Base-by-base conservation (phyloP, 2,329 filamentous ascomycete genomes). In the Penicillium glabrum region DNA sequence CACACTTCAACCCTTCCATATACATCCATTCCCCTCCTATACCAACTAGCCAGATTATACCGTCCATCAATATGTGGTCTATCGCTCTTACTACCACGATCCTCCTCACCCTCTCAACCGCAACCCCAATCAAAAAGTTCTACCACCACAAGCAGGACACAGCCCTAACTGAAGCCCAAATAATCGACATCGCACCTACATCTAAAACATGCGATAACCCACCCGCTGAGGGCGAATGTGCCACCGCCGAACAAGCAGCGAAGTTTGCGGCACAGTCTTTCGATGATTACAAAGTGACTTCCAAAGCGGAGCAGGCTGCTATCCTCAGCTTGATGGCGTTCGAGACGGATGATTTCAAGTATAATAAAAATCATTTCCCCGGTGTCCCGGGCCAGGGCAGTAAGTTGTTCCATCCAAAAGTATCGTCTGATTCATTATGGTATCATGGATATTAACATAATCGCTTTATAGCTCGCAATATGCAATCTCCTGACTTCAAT, bases 321-420 rank as follows among this genome's bases (percentile, higher is more conserved):
- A 73, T 93, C 16, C 69, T 95, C 44, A 80, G 86, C 13, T 79
- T 91, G 67, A 88, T 90, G 77, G 84, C 87, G 11, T 87, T 86
- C 69, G 91, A 96, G 77, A 86, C 84, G 1, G 85, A 56, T 23
- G 81, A 87, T 60, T 90, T 93, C 76, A 80, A 83, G 66, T 93
- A 84, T 81, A 90, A 88, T 74, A 82, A 80, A 72, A 91, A 92
- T 75, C 78, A 86, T 65, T 82, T 72, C 76, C 82, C 82, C 0
- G 72, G 69, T 16, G 43, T 75, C 0, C 80, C 87, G 0, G 90
- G 89, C 9, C 88, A 93, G 71, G 89, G 89, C 24, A 92, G 70
- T 72, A 57, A 49, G 67, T 68, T 52, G 33, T 23, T 11, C 6
- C 29, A 11, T 26, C 26, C 8, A 13, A 1, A 23, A 13, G 8